phyloP scores from a whole-genome alignment of 2,329 filamentous ascomycete genomes.

The Blastomyces parvus region DNA sequence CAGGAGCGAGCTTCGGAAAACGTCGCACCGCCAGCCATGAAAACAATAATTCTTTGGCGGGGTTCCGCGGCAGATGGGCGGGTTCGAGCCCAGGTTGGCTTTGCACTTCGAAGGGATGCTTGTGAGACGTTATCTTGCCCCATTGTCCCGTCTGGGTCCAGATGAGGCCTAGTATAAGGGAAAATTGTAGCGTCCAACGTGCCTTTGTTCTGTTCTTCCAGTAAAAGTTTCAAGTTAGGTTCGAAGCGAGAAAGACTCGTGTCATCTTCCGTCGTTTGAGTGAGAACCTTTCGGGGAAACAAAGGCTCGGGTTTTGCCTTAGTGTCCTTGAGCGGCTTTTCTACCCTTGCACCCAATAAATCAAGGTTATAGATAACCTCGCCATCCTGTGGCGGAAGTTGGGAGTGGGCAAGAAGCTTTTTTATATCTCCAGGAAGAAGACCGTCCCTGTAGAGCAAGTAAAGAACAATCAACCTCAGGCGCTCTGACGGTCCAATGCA shows the following conservation, averaged over 20 bases:
- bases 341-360: conserved; percentile 65
- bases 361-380: conserved; percentile 66
- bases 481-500: conserved; percentile 62
- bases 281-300: conserved; percentile 57
- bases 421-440: conserved; percentile 74
- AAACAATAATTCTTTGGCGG: conserved; percentile 81
- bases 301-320: conserved; percentile 56
- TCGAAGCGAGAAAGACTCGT: conserved; percentile 81
- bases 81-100: conserved; percentile 89
- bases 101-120: conserved; percentile 77
- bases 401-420: conserved; percentile 73
- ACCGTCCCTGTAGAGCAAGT: conserved; percentile 76
- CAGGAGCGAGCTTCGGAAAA: conserved; percentile 83
- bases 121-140: conserved; percentile 47
- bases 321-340: conserved; percentile 66
- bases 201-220: conserved; percentile 63
- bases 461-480: conserved; percentile 74
- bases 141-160: conserved; percentile 37
- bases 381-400: conserved; percentile 63
- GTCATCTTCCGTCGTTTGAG: conserved; percentile 56
- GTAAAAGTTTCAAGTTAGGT: conserved; percentile 68
- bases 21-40: conserved; percentile 90
- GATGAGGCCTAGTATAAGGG: conserved; percentile 62
- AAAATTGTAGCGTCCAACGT: conserved; percentile 57
- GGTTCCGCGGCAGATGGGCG: conserved; percentile 67